phyloP scores from a whole-genome alignment of 805 yeast species.

The Teunomyces stri region DNA sequence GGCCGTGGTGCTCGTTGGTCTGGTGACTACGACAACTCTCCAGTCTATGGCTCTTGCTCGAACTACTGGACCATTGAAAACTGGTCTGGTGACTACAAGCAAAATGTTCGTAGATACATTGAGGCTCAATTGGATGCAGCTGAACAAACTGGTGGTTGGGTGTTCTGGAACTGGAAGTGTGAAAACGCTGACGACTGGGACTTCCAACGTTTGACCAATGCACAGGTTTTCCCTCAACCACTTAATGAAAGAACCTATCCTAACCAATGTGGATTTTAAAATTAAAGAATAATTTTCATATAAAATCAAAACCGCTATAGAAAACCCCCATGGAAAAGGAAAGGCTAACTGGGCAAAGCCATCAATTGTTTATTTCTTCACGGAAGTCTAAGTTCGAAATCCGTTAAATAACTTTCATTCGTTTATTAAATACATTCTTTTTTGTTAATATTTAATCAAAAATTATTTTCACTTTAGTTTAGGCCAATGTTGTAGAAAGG shows the following conservation, averaged over 20 bases:
- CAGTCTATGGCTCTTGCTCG: constrained; percentile 61
- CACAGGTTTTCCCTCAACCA: constrained; percentile 80
- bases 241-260: constrained; percentile 64
- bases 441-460: background rate
- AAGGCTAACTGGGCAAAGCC: background rate
- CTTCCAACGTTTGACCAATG: constrained; percentile 53
- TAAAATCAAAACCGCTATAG: background rate
- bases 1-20: constrained; percentile 80
- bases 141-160: constrained; percentile 79
- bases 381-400: background rate
- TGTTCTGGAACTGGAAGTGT: constrained; percentile 92
- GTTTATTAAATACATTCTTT: background rate
- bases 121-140: constrained; percentile 90
- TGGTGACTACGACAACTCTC: constrained; percentile 47
- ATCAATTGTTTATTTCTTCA: background rate
- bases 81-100: constrained; percentile 61
- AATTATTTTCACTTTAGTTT: too few relatives aligned
- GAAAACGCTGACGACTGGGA: constrained; percentile 87
- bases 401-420: background rate
- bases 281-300: background rate
- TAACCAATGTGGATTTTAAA: constrained; percentile 54
- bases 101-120: constrained; percentile 62
- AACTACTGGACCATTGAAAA: constrained; percentile 24
- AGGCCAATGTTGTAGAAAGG: too few relatives aligned
- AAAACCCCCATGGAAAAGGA: background rate